Conservation (phyloP, 768 basidiomycete genomes). For the Lenzites betulinus region DNA sequence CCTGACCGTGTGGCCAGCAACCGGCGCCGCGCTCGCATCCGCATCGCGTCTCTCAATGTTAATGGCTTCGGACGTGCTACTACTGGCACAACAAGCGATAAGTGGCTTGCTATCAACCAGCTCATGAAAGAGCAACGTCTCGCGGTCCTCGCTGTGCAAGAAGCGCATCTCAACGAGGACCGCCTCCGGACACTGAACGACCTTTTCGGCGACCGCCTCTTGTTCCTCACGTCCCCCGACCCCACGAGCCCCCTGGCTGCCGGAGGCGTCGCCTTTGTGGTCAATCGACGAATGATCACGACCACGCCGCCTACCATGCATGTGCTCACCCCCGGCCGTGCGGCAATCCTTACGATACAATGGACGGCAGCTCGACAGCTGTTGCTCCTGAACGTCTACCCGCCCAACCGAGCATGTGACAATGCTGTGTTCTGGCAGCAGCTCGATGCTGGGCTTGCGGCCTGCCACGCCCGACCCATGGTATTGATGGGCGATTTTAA, state of each 20-base stretch:
- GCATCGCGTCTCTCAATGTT: no score
- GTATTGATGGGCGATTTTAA: slow-evolving; percentile 36
- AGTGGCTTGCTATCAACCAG: neutral
- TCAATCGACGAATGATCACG: neutral
- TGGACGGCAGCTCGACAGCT: neutral
- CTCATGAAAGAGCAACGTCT: neutral
- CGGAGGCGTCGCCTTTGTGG: neutral
- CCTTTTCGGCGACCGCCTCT: neutral
- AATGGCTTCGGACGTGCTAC: no score
- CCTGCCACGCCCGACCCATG: no score
- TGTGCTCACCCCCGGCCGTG: neutral
- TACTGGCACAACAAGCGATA: no score
- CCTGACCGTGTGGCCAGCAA: no score
- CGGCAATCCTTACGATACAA: neutral
- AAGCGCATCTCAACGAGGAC: neutral
- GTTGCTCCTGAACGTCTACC: neutral
- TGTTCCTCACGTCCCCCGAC: neutral
- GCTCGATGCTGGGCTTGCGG: no score
- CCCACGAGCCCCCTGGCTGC: neutral
- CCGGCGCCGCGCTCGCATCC: no score
- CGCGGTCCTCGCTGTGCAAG: neutral
- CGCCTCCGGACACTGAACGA: neutral
- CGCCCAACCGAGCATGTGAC: neutral
- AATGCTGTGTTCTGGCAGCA: neutral
- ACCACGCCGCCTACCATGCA: neutral